Conservation (phyloP, 2,329 filamentous ascomycete genomes). For the Lasiodiplodia sp. region DNA sequence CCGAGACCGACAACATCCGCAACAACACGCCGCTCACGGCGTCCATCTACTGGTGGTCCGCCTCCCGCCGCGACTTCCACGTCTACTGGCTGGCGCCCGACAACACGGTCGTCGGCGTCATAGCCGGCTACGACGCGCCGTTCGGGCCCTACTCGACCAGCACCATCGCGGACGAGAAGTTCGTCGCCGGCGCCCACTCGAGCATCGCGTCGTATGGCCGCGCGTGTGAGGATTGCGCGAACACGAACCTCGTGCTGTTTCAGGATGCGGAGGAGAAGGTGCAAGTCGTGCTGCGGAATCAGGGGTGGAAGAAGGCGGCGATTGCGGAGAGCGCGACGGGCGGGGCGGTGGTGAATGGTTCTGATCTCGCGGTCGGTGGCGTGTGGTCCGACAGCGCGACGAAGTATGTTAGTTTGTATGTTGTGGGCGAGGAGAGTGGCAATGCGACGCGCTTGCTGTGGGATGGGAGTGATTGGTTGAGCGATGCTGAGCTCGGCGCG, state of each 20-base stretch:
- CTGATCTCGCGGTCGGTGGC: background rate
- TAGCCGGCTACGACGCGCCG: background rate
- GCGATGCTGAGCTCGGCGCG: background rate
- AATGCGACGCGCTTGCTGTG: background rate
- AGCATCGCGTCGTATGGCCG: conserved; percentile 7
- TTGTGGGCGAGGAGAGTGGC: background rate
- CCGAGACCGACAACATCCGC: background rate
- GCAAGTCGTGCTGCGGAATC: background rate
- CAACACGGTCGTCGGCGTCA: conserved; percentile 1
- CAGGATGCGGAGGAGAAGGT: background rate
- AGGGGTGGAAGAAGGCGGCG: background rate
- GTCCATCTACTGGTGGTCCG: background rate
- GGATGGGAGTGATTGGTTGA: background rate
- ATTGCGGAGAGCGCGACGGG: background rate
- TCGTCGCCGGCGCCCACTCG: background rate
- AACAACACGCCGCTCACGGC: background rate
- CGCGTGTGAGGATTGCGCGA: background rate
- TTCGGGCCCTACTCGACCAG: background rate
- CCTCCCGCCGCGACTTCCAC: conserved; percentile 9
- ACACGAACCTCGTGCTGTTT: conserved; percentile 5
- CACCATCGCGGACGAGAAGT: background rate
- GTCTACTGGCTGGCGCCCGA: background rate
- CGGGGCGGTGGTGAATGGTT: background rate
- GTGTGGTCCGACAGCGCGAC: background rate
- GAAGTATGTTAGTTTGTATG: background rate